phyloP scores from a whole-genome alignment of 768 basidiomycete species.

The Lyophyllum decastes region DNA sequence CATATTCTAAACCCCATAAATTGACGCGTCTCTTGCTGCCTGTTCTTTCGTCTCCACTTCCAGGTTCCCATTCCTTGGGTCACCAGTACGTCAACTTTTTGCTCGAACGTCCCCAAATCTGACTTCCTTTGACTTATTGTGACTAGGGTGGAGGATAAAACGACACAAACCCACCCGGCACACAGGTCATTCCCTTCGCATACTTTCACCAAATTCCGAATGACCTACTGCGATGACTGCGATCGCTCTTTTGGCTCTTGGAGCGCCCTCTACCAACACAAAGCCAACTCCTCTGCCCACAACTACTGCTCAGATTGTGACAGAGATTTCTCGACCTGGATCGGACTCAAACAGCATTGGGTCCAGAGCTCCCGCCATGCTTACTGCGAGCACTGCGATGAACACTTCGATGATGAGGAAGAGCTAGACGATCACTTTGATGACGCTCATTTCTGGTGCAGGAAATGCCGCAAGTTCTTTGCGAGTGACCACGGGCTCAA shows the following conservation, averaged over 20 bases:
- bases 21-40: background rate
- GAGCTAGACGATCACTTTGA: constrained; percentile 44
- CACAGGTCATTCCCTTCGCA: too few species aligned
- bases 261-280: constrained; percentile 35
- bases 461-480: constrained; percentile 42
- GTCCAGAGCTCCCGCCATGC: constrained; percentile 47
- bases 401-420: constrained; percentile 35
- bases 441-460: constrained; percentile 43
- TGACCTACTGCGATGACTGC: constrained; percentile 41
- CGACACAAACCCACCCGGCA: background rate
- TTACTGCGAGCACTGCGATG: constrained; percentile 55
- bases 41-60: background rate
- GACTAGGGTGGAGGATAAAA: background rate
- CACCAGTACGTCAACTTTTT: too few species aligned
- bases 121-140: too few species aligned
- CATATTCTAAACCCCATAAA: background rate
- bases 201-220: constrained; percentile 8
- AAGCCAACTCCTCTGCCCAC: constrained; percentile 36
- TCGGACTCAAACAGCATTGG: constrained; percentile 50
- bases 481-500: constrained; percentile 35
- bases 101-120: background rate
- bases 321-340: constrained; percentile 41
- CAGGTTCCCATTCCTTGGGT: too few species aligned
- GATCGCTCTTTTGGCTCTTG: constrained; percentile 32
- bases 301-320: constrained; percentile 47